Conservation (phyloP, 352 stramenopile species). For the Plasmopara muralis region DNA sequence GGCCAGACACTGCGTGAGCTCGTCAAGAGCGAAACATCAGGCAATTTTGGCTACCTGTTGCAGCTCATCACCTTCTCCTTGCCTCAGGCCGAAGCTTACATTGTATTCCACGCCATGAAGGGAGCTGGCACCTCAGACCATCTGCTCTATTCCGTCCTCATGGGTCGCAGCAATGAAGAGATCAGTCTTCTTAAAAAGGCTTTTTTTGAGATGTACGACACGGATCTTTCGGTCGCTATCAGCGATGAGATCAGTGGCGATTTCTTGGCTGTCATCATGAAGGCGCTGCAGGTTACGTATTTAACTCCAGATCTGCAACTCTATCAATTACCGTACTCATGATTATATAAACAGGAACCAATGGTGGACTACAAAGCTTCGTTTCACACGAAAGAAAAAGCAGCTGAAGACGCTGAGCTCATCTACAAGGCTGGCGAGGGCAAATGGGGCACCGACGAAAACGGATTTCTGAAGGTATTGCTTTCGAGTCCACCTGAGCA, state of each 20-base stretch:
- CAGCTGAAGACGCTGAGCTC: slow-evolving; percentile 46
- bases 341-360: slow-evolving; percentile 10
- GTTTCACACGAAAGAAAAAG: slow-evolving; percentile 64
- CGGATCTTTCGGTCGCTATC: slow-evolving; percentile 40
- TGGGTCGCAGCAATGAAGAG: slow-evolving; percentile 47
- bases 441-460: slow-evolving; percentile 74
- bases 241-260: slow-evolving; percentile 41
- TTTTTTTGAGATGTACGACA: slow-evolving; percentile 49
- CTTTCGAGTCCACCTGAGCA: slow-evolving; percentile 55
- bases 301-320: not conserved
- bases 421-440: slow-evolving; percentile 75
- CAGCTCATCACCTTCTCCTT: slow-evolving; percentile 49
- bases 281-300: slow-evolving; percentile 30
- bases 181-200: slow-evolving; percentile 44
- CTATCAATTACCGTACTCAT: slow-evolving; percentile 4
- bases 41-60: slow-evolving; percentile 52
- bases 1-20: slow-evolving; percentile 39
- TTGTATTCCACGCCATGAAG: slow-evolving; percentile 57
- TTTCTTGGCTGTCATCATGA: slow-evolving; percentile 47
- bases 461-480: slow-evolving; percentile 54
- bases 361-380: slow-evolving; percentile 35
- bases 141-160: slow-evolving; percentile 52
- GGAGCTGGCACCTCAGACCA: slow-evolving; percentile 50
- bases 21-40: slow-evolving; percentile 60
- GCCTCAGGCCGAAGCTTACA: slow-evolving; percentile 51